Conservation (phyloP, 2,329 filamentous ascomycete species). For the Periconia sp. region DNA sequence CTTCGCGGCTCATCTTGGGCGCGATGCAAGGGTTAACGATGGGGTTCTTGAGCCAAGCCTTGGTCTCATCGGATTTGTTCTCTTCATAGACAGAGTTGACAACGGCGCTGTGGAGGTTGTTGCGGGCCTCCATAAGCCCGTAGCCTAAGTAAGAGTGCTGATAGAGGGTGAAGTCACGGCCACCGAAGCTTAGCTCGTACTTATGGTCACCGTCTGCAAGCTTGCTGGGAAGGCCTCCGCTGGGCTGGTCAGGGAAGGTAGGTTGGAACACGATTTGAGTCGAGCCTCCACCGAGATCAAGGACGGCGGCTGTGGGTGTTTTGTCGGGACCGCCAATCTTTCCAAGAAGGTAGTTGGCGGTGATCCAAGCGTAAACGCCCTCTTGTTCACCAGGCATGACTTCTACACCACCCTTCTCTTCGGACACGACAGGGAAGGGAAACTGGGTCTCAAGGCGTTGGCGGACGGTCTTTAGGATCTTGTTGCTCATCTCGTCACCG, state of each 20-base stretch:
- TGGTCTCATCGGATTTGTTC: constrained; percentile 56
- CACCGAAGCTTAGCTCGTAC: constrained; percentile 89
- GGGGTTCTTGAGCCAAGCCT: constrained; percentile 71
- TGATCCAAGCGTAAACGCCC: constrained; percentile 99
- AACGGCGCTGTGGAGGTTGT: constrained; percentile 79
- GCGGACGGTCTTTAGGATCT: constrained; percentile 86
- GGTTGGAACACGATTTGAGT: constrained; percentile 99
- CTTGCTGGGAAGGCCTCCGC: constrained; percentile 83
- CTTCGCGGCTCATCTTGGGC: constrained; percentile 75
- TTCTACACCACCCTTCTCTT: constrained; percentile 83
- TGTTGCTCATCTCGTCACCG: constrained; percentile 78
- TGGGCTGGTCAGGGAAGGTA: constrained; percentile 76
- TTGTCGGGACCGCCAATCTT: constrained; percentile 95
- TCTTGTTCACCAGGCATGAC: constrained; percentile 99
- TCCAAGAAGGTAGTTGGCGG: constrained; percentile 95
- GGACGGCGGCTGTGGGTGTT: constrained; percentile 88
- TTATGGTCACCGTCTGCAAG: constrained; percentile 93
- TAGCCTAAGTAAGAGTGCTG: constrained; percentile 98
- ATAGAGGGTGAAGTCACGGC: constrained; percentile 89
- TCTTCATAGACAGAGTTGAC: constrained; percentile 73
- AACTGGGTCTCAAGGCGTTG: constrained; percentile 83
- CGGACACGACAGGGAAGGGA: constrained; percentile 91
- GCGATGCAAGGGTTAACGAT: constrained; percentile 86
- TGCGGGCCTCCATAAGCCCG: constrained; percentile 92
- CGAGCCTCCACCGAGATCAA: constrained; percentile 94